Evolutionary conservation across 73 alveolate species (phyloP).

Genomic region (Symbiodinium natans): DNA sequence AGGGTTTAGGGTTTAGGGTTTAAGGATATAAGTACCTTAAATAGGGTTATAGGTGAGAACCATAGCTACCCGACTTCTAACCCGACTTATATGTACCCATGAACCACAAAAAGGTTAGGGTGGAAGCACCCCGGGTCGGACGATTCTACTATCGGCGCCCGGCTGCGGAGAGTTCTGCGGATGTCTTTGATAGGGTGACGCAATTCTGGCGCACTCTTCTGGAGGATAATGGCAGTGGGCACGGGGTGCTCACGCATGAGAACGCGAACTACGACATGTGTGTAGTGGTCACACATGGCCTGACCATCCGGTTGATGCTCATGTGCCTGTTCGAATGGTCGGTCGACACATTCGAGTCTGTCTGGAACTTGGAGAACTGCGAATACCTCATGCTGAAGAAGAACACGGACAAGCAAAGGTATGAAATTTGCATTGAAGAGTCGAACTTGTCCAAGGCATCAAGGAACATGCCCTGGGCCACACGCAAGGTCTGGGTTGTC

Average conservation of each 20-base stretch:
- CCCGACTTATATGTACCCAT: too few relatives aligned
- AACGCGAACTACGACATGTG: constrained; percentile 51
- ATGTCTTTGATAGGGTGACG: constrained; percentile 73
- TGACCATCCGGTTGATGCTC: constrained; percentile 89
- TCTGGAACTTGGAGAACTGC: constrained; percentile 79
- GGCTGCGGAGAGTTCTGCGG: constrained; percentile 82
- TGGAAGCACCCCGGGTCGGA: constrained; percentile 33
- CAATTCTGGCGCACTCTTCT: too few relatives aligned
- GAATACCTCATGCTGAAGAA: constrained; percentile 25
- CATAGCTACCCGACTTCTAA: too few relatives aligned
- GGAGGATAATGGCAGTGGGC: too few relatives aligned
- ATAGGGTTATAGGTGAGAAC: too few relatives aligned
- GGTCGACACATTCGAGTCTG: constrained; percentile 69
- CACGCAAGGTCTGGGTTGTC: constrained; percentile 29
- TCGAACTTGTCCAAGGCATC: too few relatives aligned
- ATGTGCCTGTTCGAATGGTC: constrained; percentile 77
- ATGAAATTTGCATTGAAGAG: too few relatives aligned
- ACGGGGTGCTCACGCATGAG: too few relatives aligned
- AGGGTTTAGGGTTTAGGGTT: too few relatives aligned
- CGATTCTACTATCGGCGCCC: constrained; percentile 81
- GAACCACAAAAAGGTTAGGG: not conserved
- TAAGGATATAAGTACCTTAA: too few relatives aligned
- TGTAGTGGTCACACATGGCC: constrained; percentile 62
- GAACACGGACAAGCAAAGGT: constrained; percentile 3
- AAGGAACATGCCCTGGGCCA: constrained; percentile 33